A percentile compares a stretch with the other conserved stretches of the same genome.
phyloP scores from a whole-genome alignment of 345 rosid genomes.

The Chamaenerion angustifolium region DNA sequence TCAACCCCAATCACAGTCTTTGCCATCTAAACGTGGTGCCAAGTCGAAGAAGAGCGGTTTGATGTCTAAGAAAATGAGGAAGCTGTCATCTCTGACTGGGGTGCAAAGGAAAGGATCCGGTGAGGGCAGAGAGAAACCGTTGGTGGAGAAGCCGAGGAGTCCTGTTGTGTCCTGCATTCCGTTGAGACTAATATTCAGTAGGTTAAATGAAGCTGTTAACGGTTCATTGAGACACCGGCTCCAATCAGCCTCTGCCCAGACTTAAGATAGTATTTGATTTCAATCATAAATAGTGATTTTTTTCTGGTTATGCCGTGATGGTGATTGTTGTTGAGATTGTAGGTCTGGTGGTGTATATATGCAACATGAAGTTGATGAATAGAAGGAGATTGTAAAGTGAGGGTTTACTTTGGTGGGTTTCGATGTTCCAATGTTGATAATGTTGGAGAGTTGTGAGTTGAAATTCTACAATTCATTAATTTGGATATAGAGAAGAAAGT shows the following conservation, averaged over 20 bases:
- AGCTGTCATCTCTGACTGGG: slow-evolving; percentile 62
- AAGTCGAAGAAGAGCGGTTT: slow-evolving; percentile 35
- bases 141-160: slow-evolving; percentile 39
- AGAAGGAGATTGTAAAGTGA: no score
- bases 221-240: slow-evolving; percentile 31
- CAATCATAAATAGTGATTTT: no score
- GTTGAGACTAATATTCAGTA: slow-evolving; percentile 76
- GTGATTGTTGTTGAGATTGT: no score
- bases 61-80: slow-evolving; percentile 56
- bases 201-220: slow-evolving; percentile 75
- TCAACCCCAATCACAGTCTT: slow-evolving; percentile 8
- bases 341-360: no score
- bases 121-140: slow-evolving; percentile 20
- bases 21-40: slow-evolving; percentile 10
- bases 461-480: no score
- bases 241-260: no score
- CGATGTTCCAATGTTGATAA: no score
- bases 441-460: no score
- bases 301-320: no score
- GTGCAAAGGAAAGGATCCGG: slow-evolving; percentile 17
- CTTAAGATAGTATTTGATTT: no score
- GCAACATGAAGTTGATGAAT: no score
- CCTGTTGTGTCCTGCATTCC: slow-evolving; percentile 77
- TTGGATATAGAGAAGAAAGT: background rate
- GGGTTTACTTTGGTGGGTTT: no score